Evolutionary conservation across 2,329 filamentous ascomycete species (phyloP).

Genomic region (Diaporthe sp.): DNA sequence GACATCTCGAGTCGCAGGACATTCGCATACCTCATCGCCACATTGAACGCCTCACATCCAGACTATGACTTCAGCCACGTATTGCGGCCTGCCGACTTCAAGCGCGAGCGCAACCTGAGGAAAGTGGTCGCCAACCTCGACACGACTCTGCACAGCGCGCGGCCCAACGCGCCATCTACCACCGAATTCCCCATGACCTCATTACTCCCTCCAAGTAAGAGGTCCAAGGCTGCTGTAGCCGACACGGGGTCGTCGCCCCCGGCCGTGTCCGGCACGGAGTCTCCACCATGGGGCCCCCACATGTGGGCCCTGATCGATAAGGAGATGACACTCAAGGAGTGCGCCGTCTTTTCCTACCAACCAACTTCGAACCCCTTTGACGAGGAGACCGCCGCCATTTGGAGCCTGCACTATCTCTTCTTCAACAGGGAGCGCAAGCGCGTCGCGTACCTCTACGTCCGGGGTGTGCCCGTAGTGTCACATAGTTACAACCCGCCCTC

Average conservation of each 20-base stretch:
- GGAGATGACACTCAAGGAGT: conserved; percentile 93
- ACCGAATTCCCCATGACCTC: conserved; percentile 60
- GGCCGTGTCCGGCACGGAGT: conserved; percentile 42
- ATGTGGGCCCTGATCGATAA: conserved; percentile 96
- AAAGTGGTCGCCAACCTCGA: conserved; percentile 90
- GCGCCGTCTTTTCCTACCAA: conserved; percentile 89
- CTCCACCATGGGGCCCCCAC: conserved; percentile 83
- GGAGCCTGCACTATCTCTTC: conserved; percentile 97
- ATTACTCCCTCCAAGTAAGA: conserved; percentile 54
- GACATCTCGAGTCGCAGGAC: conserved; percentile 91
- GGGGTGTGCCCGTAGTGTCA: conserved; percentile 85
- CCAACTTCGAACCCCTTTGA: conserved; percentile 93
- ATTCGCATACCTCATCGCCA: conserved; percentile 96
- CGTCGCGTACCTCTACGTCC: conserved; percentile 93
- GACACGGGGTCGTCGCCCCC: conserved; percentile 61
- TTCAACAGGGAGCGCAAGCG: conserved; percentile 95
- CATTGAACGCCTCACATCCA: conserved; percentile 93
- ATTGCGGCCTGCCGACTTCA: conserved; percentile 90
- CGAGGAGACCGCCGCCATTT: conserved; percentile 92
- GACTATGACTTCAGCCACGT: conserved; percentile 98
- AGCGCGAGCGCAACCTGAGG: conserved; percentile 83
- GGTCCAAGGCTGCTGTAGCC: conserved; percentile 53
- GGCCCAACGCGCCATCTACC: conserved; percentile 68
- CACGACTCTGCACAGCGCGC: conserved; percentile 87
- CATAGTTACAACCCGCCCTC: conserved; percentile 68